These are phyloP conservation scores for Colletotrichum sp. DNA, from an alignment of 2,329 filamentous ascomycete species.

Conservation along the genomic window DNA sequence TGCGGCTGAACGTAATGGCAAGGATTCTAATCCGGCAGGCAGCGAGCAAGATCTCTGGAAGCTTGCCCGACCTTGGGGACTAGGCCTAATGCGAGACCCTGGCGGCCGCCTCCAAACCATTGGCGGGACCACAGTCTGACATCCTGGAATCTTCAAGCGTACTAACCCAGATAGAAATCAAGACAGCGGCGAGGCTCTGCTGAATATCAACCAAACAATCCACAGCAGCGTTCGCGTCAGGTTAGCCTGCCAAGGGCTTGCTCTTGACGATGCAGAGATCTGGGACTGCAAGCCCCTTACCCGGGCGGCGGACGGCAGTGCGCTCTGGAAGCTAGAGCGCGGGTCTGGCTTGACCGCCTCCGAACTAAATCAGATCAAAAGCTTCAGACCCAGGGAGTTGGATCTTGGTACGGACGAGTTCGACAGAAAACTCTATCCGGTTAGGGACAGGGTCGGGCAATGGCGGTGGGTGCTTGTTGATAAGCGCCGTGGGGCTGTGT, in stretches of 20 bases:
- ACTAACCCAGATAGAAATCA: constrained; percentile 43
- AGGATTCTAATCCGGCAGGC: constrained; percentile 26
- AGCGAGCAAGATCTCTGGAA: constrained; percentile 21
- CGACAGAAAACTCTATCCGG: constrained; percentile 13
- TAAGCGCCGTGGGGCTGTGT: constrained; percentile 41
- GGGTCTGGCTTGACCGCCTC: constrained; percentile 26
- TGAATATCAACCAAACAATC: constrained; percentile 59
- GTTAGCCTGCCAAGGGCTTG: constrained; percentile 54
- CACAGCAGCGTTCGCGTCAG: constrained; percentile 59
- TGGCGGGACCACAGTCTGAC: constrained; percentile 45
- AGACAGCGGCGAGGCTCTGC: constrained; percentile 43
- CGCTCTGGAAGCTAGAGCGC: constrained; percentile 48
- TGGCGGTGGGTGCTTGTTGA: constrained; percentile 62
- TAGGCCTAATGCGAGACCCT: constrained; percentile 48
- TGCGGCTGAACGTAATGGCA: constrained; percentile 42
- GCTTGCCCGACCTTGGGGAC: constrained; percentile 52
- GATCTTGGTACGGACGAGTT: constrained; percentile 24
- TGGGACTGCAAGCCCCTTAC: constrained; percentile 52
- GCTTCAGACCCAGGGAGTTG: constrained; percentile 34
- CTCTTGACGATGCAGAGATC: constrained; percentile 48
- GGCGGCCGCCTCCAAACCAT: constrained; percentile 47
- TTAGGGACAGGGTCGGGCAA: constrained; percentile 33
- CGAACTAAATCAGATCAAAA: constrained; percentile 37
- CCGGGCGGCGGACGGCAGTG: constrained; percentile 19
- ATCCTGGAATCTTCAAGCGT: constrained; percentile 53